Percentiles rank a stretch among this genome's conserved stretches.
Conservation (phyloP, 2,329 filamentous ascomycete species). For the Calonectria ilicicola region DNA sequence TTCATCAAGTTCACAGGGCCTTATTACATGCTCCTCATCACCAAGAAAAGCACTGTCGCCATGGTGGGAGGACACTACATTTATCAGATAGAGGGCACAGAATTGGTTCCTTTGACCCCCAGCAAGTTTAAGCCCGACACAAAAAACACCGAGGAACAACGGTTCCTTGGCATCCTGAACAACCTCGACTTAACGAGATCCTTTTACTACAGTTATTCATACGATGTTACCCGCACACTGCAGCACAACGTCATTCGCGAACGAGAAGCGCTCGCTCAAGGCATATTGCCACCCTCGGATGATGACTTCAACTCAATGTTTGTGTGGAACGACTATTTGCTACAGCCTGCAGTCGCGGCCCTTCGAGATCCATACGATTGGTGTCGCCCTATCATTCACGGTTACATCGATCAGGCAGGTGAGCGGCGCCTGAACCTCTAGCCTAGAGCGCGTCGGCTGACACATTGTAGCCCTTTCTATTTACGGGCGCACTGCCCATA, state of each 20-base stretch:
- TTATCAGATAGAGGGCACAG: conserved; percentile 94
- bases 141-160: conserved; percentile 85
- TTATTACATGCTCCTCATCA: conserved; percentile 97
- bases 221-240: conserved; percentile 91
- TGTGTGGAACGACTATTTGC: conserved; percentile 93
- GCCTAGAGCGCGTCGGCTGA: neutral
- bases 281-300: conserved; percentile 67
- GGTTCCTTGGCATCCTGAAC: conserved; percentile 89
- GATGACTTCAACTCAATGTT: conserved; percentile 94
- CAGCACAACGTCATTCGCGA: conserved; percentile 93
- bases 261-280: conserved; percentile 76
- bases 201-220: conserved; percentile 99
- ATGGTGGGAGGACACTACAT: conserved; percentile 97
- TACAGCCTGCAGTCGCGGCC: conserved; percentile 77
- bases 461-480: conserved; percentile 72
- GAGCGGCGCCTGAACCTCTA: conserved; percentile 24
- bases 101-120: conserved; percentile 87
- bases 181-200: conserved; percentile 91
- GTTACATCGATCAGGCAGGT: conserved; percentile 91
- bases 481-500: conserved; percentile 89
- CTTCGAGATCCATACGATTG: conserved; percentile 91
- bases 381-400: conserved; percentile 96
- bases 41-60: conserved; percentile 94
- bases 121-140: conserved; percentile 82
- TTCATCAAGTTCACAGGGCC: conserved; percentile 96